Evolutionary conservation across 495 filamentous ascomycete genomes (phyloP).

Genomic region (Chaetomium fimeti): DNA sequence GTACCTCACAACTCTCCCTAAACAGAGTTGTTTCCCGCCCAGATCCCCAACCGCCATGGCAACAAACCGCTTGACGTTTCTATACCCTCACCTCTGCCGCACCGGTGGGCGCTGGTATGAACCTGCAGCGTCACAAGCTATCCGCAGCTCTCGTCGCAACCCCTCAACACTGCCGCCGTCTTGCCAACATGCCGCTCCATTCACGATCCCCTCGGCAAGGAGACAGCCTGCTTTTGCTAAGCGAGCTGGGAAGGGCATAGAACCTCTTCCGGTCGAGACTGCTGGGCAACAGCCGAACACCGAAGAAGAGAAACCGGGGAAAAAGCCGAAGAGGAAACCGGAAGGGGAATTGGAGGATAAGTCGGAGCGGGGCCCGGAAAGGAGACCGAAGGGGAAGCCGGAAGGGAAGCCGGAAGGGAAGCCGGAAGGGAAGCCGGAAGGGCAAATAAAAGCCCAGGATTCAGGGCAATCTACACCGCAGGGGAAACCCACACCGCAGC

Average conservation of each 20-base stretch:
- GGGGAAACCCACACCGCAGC: neutral
- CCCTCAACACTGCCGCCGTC: slow-evolving; percentile 18
- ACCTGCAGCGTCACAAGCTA: slow-evolving; percentile 29
- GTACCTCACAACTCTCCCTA: neutral
- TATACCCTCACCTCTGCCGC: slow-evolving; percentile 69
- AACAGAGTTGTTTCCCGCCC: neutral
- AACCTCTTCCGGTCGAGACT: slow-evolving; percentile 41
- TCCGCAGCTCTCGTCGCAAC: slow-evolving; percentile 28
- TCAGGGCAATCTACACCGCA: too few species aligned
- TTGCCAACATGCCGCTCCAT: slow-evolving; percentile 33
- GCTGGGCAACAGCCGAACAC: slow-evolving; percentile 6
- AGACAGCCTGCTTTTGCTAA: slow-evolving; percentile 41
- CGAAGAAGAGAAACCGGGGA: slow-evolving; percentile 3
- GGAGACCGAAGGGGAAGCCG: neutral
- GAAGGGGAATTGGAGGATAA: neutral
- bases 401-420: neutral
- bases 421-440: slow-evolving; percentile 11
- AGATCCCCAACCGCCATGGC: slow-evolving; percentile 53
- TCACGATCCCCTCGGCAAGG: slow-evolving; percentile 36
- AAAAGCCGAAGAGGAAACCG: slow-evolving; percentile 2
- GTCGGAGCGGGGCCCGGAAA: neutral
- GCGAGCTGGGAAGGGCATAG: slow-evolving; percentile 65
- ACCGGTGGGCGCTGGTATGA: slow-evolving; percentile 40
- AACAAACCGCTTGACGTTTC: slow-evolving; percentile 64
- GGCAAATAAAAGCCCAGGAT: slow-evolving; percentile 12